phyloP scores from a whole-genome alignment of 108 stramenopile genomes.

The Bacterosira constricta region DNA sequence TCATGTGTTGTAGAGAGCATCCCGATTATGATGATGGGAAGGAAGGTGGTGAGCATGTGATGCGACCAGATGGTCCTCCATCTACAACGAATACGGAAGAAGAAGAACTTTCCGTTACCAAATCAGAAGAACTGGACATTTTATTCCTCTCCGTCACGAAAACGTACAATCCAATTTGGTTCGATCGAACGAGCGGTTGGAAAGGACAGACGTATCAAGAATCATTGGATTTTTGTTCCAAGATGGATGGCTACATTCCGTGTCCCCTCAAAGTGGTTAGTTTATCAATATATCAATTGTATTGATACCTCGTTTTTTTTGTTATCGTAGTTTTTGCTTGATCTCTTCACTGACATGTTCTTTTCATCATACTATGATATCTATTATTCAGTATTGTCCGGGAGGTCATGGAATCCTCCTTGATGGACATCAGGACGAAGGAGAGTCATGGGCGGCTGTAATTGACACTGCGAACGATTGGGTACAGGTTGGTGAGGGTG shows the following conservation, averaged over 20 bases:
- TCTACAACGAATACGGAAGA: not conserved
- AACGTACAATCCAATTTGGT: slow-evolving; percentile 24
- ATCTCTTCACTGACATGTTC: not conserved
- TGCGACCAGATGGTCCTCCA: slow-evolving; percentile 13
- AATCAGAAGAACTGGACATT: slow-evolving; percentile 2
- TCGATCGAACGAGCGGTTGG: slow-evolving; percentile 25
- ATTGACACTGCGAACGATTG: slow-evolving; percentile 38
- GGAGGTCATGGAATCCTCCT: slow-evolving; percentile 9
- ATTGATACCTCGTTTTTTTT: not conserved
- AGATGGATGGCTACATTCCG: slow-evolving; percentile 17
- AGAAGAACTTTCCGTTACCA: not conserved
- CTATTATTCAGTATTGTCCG: slow-evolving; percentile 7
- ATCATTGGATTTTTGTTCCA: slow-evolving; percentile 12
- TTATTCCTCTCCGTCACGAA: slow-evolving; percentile 8
- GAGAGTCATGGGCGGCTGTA: slow-evolving; percentile 47
- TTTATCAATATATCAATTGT: not conserved
- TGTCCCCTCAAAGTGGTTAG: slow-evolving; percentile 18
- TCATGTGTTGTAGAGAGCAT: slow-evolving; percentile 43
- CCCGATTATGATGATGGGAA: slow-evolving; percentile 4
- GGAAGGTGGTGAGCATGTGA: slow-evolving; percentile 14
- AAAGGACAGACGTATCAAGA: slow-evolving; percentile 23
- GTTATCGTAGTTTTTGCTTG: not conserved
- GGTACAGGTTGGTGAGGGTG: slow-evolving; percentile 33
- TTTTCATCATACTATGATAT: not conserved
- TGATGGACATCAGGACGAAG: slow-evolving; percentile 27